Base-by-base conservation (phyloP, 805 yeast species). In the Myxozyma lipomycoides region DNA sequence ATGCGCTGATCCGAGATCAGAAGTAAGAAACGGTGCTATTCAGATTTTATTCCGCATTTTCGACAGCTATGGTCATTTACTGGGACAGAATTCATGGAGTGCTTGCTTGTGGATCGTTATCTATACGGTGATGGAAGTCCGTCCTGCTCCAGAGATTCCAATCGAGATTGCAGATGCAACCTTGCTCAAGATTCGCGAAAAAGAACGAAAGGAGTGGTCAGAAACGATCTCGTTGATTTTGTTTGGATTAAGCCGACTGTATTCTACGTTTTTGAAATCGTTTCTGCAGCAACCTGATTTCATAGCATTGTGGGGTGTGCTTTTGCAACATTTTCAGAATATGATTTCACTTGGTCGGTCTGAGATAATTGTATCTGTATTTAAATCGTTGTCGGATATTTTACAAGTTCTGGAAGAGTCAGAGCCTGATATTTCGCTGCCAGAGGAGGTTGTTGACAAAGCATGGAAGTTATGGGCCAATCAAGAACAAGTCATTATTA, bases 11-110 rank as follows among this genome's bases (percentile, higher is more conserved):
- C 62, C 73, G 2, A 75, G 95, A 48, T 76, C 82, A 1, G 95
- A 89, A 60, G 95, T 91, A 0, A 76, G 95, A 54, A 89, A 88
- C 61, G 96, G 96, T 1, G 82, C 96, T 0, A 77, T 88, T 15
- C 95, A 89, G 63, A 91, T 96, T 0, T 82, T 90, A 58, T 87
- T 88, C 68, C 79, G 90, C 57, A 82, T 91, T 25, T 73, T 86
- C 52, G 87, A 85, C 46, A 78, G 90, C 2, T 87, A 84, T 64
- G 84, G 86, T 0, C 62, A 67, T 9, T 70, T 71, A 39, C 70
- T 81, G 18, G 76, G 81, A 0, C 70, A 79, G 1, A 62, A 56
- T 15, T 67, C 65, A 1, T 89, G 96, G 96, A 68, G 74, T 24
- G 66, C 82, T n/a, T 77, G 90, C 2, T 82, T 81, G 61, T 64